Conservation (phyloP, 139 green algal genomes). For the Chlamydomonas sp. region DNA sequence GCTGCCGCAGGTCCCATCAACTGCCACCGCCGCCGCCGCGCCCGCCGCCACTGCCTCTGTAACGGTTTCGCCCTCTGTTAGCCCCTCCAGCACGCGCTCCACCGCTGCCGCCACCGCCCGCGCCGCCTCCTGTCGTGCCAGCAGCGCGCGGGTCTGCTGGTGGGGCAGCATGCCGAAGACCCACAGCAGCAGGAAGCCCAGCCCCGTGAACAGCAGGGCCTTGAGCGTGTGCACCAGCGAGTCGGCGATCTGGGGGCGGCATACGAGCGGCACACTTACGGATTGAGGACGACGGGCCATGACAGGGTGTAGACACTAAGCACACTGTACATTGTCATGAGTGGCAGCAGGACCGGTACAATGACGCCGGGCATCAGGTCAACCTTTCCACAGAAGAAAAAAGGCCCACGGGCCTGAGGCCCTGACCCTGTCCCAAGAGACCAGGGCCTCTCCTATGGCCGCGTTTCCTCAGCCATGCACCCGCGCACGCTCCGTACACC, state of each 20-base stretch:
- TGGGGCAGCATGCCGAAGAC: slow-evolving; percentile 37
- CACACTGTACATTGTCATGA: background rate
- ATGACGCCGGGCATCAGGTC: too few species aligned
- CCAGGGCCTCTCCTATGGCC: too few species aligned
- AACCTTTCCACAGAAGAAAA: too few species aligned
- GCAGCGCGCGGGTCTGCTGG: slow-evolving; percentile 21
- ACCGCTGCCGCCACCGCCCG: background rate
- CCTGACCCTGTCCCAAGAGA: too few species aligned
- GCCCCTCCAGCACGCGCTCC: background rate
- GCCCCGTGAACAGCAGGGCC: slow-evolving; percentile 20
- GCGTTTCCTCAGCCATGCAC: too few species aligned
- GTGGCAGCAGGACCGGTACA: too few species aligned
- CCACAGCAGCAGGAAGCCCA: slow-evolving; percentile 42
- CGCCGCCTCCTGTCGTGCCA: slow-evolving; percentile 10
- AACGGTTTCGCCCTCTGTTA: background rate
- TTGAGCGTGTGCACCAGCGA: slow-evolving; percentile 32
- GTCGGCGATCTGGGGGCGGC: background rate
- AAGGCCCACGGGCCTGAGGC: too few species aligned
- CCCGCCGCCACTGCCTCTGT: too few species aligned
- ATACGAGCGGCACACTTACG: background rate
- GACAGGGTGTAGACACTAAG: background rate
- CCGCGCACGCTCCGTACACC: too few species aligned
- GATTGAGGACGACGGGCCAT: background rate
- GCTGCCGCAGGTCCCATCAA: too few species aligned
- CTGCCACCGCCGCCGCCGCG: too few species aligned